phyloP scores from a whole-genome alignment of 2,329 filamentous ascomycete genomes.

The Intubia oerlemansii region DNA sequence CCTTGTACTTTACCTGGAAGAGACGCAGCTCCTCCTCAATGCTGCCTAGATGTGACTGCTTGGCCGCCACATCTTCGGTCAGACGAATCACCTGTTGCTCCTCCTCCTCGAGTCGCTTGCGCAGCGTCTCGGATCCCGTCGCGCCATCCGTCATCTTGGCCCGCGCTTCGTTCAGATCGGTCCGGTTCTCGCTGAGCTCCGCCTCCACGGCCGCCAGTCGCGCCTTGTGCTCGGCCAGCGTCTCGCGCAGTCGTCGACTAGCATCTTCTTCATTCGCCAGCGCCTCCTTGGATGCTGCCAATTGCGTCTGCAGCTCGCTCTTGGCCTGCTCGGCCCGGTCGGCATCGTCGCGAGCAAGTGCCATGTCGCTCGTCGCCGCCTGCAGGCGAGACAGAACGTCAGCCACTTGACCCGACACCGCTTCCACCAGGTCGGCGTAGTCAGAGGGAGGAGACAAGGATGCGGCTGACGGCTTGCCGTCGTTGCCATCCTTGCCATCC shows the following conservation, averaged over 20 bases:
- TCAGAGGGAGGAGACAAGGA: slow-evolving; percentile 32
- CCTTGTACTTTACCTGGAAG: slow-evolving; percentile 42
- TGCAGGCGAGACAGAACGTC: slow-evolving; percentile 38
- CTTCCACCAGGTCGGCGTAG: slow-evolving; percentile 33
- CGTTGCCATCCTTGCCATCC: no score
- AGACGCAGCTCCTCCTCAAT: slow-evolving; percentile 56
- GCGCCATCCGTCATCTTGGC: slow-evolving; percentile 61
- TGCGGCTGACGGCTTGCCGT: slow-evolving; percentile 10
- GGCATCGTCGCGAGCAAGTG: slow-evolving; percentile 40
- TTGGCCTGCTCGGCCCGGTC: slow-evolving; percentile 34
- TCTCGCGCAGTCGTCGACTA: slow-evolving; percentile 30
- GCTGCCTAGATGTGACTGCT: slow-evolving; percentile 54
- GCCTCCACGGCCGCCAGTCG: slow-evolving; percentile 30
- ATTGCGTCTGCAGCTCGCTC: slow-evolving; percentile 33
- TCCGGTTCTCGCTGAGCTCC: slow-evolving; percentile 41
- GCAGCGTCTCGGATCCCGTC: slow-evolving; percentile 59
- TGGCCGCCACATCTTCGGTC: slow-evolving; percentile 37
- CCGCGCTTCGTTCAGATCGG: slow-evolving; percentile 47
- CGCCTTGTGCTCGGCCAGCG: slow-evolving; percentile 29
- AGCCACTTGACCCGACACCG: slow-evolving; percentile 33
- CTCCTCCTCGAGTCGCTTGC: slow-evolving; percentile 53
- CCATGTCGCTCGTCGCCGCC: slow-evolving; percentile 35
- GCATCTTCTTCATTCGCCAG: slow-evolving; percentile 28
- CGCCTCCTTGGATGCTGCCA: slow-evolving; percentile 29
- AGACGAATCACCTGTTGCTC: slow-evolving; percentile 48